Conservation (phyloP, 495 filamentous ascomycete species). For the Neurospora sp. region DNA sequence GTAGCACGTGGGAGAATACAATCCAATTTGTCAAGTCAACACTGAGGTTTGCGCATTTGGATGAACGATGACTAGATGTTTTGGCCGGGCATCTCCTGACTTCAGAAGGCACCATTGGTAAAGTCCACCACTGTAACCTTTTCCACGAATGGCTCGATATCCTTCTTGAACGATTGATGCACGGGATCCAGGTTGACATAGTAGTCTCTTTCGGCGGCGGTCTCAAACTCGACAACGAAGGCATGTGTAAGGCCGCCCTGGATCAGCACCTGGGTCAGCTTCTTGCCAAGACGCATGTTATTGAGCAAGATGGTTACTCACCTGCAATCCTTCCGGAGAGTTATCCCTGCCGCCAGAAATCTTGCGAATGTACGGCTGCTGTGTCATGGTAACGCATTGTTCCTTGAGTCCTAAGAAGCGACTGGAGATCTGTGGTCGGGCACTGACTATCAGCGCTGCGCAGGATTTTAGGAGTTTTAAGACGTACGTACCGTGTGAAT, state of each 20-base stretch:
- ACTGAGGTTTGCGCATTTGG: background rate
- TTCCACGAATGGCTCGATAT: slow-evolving; percentile 23
- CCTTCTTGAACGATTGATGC: slow-evolving; percentile 37
- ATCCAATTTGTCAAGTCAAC: background rate
- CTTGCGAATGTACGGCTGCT: slow-evolving; percentile 49
- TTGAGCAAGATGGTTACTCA: slow-evolving; percentile 18
- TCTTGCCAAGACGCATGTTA: no score
- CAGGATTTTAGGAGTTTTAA: background rate
- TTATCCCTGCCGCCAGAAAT: slow-evolving; percentile 53
- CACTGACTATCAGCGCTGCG: background rate
- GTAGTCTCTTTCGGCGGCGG: slow-evolving; percentile 44
- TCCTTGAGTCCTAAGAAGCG: slow-evolving; percentile 27
- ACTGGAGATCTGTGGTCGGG: slow-evolving; percentile 11
- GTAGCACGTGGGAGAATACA: background rate
- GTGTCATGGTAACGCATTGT: slow-evolving; percentile 36
- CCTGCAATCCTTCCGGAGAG: slow-evolving; percentile 54
- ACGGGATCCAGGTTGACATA: slow-evolving; percentile 41
- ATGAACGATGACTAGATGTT: background rate
- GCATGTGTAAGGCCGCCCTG: slow-evolving; percentile 49
- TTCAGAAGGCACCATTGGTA: slow-evolving; percentile 23
- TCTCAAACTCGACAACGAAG: slow-evolving; percentile 55
- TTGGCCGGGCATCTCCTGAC: background rate
- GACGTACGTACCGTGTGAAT: slow-evolving; percentile 44
- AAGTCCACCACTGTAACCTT: slow-evolving; percentile 38
- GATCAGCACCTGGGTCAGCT: slow-evolving; percentile 1